These are phyloP conservation scores for Ophiorrhiza pumila DNA, from an alignment of 257 asterid species.

Conservation along the genomic window DNA sequence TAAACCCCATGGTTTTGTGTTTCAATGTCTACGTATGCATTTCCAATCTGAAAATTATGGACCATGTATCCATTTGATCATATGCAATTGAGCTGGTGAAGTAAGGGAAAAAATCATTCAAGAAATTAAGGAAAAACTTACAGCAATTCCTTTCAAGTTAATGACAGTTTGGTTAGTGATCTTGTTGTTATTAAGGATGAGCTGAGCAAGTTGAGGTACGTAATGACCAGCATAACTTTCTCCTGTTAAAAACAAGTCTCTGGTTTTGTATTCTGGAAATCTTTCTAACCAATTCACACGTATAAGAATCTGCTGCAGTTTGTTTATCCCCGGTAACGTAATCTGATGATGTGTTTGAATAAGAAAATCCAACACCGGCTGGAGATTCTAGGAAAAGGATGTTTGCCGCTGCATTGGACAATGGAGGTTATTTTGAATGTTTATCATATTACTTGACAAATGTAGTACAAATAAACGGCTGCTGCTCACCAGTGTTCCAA, in stretches of 20 bases:
- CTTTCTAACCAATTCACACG: constrained; percentile 49
- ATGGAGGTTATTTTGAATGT: not conserved
- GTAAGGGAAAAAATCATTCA: not conserved
- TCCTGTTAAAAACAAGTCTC: constrained; percentile 39
- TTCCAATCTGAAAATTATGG: constrained; percentile 22
- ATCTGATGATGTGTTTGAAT: constrained; percentile 38
- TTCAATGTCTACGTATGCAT: constrained; percentile 17
- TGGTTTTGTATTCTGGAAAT: constrained; percentile 18
- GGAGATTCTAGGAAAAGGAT: constrained; percentile 50
- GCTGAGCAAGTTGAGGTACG: constrained; percentile 39
- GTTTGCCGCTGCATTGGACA: constrained; percentile 40
- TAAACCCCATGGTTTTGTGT: not conserved
- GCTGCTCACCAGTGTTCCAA: constrained; percentile 54
- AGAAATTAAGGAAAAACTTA: constrained; percentile 14
- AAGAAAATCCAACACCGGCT: constrained; percentile 53
- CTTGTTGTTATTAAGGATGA: constrained; percentile 34
- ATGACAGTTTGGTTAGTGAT: constrained; percentile 22
- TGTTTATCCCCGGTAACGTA: constrained; percentile 27
- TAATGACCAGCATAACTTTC: constrained; percentile 53
- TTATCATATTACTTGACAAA: not conserved
- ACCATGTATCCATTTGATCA: not conserved
- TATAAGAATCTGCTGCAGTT: constrained; percentile 38
- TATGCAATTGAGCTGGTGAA: not conserved
- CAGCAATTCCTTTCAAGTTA: constrained; percentile 43
- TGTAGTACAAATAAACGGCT: too few species aligned